A percentile compares a stretch with the other conserved stretches of the same genome.
Conservation (phyloP, 129 eudicot genomes). For the Lactuca saligna region DNA sequence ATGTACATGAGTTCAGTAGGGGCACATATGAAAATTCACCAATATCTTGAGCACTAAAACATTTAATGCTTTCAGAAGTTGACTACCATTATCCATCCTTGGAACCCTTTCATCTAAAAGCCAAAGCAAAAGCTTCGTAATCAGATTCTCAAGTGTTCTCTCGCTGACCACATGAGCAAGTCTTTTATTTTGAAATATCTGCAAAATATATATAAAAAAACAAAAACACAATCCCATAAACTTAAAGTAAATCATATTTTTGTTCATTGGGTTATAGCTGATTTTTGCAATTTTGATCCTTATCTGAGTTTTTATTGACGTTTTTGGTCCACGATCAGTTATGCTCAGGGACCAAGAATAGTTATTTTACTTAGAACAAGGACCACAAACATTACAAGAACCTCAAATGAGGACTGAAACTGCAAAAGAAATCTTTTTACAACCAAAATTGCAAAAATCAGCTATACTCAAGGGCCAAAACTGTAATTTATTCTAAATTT, state of each 20-base stretch:
- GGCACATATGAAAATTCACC: constrained; percentile 31
- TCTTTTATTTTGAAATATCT: constrained; percentile 88
- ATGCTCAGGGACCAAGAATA: no score
- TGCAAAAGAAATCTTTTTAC: no score
- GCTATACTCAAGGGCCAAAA: no score
- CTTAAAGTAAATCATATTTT: not conserved
- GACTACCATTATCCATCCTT: constrained; percentile 95
- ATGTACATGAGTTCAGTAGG: constrained; percentile 1
- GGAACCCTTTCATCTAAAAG: constrained; percentile 99
- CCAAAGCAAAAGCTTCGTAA: constrained; percentile 97
- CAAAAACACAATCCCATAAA: not conserved
- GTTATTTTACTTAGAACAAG: no score
- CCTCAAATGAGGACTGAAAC: no score
- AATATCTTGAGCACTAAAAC: constrained; percentile 86
- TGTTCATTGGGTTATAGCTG: not conserved
- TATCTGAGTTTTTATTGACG: not conserved
- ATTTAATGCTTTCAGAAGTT: constrained; percentile 90
- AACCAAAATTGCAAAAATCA: no score
- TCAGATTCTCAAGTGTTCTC: constrained; percentile 78
- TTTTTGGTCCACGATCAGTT: not conserved
- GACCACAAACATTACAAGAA: not conserved
- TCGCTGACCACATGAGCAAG: constrained; percentile 92
- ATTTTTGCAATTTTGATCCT: not conserved
- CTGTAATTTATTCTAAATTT: not conserved
- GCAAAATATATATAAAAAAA: constrained; percentile 20